These are phyloP conservation scores for Petasospora rhodanensis DNA, from an alignment of 1,139 yeast species.

Conservation along the genomic window DNA sequence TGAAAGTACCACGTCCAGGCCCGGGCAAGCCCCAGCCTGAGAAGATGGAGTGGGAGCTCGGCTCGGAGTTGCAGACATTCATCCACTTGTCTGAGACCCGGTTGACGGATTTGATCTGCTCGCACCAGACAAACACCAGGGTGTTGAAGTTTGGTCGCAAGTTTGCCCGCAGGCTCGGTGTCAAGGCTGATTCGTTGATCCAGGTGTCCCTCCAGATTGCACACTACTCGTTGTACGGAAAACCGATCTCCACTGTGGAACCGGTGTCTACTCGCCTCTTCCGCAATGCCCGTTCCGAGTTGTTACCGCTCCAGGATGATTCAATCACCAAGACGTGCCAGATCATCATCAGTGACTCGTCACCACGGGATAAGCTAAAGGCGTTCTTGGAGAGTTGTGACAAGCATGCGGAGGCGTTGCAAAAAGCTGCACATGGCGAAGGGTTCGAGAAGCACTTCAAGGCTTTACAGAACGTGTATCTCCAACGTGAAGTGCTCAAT, in stretches of 20 bases:
- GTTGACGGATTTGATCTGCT: constrained; percentile 68
- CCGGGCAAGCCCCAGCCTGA: constrained; percentile 38
- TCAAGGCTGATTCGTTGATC: constrained; percentile 62
- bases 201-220: constrained; percentile 69
- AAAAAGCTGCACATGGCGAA: constrained; percentile 51
- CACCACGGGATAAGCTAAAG: constrained; percentile 43
- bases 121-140: constrained; percentile 54
- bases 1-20: constrained; percentile 14
- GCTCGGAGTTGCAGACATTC: constrained; percentile 42
- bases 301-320: constrained; percentile 60
- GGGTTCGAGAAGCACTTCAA: constrained; percentile 73
- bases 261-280: constrained; percentile 71
- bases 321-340: constrained; percentile 52
- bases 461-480: constrained; percentile 51
- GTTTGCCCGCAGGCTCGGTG: constrained; percentile 46
- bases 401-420: constrained; percentile 45
- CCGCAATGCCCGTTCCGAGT: constrained; percentile 63
- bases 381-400: constrained; percentile 48
- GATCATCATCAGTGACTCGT: constrained; percentile 50
- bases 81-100: constrained; percentile 69
- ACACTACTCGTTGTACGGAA: constrained; percentile 70
- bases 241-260: constrained; percentile 60
- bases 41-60: constrained; percentile 45
- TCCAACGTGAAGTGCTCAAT: constrained; percentile 40
- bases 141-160: constrained; percentile 40